Percentiles rank a stretch among this genome's conserved stretches.
phyloP scores from a whole-genome alignment of 106 monocot genomes.

The Apostasia ramifera region DNA sequence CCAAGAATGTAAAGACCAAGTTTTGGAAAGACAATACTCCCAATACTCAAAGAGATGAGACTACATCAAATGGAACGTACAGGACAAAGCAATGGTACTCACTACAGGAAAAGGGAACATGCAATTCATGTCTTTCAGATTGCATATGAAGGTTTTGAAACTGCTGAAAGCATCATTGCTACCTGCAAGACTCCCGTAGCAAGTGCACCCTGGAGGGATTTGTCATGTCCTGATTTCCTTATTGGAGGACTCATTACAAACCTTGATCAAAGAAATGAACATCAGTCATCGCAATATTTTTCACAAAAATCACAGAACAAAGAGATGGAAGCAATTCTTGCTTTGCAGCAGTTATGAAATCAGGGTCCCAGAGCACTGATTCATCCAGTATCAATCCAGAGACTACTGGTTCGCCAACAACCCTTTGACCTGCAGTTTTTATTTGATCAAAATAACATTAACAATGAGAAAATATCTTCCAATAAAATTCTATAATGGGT shows the following conservation, averaged over 20 bases:
- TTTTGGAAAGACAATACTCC: no score
- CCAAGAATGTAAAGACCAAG: no score
- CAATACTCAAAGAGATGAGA: no score
- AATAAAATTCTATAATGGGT: no score
- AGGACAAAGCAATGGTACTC: no score
- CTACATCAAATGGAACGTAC: no score
- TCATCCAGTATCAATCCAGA: conserved; percentile 91
- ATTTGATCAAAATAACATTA: neutral
- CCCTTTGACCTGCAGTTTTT: conserved; percentile 69
- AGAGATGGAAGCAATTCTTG: conserved; percentile 15
- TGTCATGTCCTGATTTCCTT: conserved; percentile 71
- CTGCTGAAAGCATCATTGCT: neutral
- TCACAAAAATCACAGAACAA: neutral
- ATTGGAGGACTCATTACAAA: conserved; percentile 99
- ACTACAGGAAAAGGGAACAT: no score
- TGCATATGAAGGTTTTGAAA: neutral
- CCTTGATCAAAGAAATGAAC: conserved; percentile 25
- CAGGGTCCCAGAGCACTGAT: conserved; percentile 90
- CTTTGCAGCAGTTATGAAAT: conserved; percentile 88
- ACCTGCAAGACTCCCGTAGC: conserved; percentile 92
- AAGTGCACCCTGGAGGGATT: conserved; percentile 90
- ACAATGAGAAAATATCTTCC: neutral
- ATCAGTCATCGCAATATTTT: neutral
- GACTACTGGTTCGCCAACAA: conserved; percentile 97
- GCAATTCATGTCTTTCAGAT: neutral